Conservation (phyloP, 805 yeast species). For the Zygosaccharomyces lentus region DNA sequence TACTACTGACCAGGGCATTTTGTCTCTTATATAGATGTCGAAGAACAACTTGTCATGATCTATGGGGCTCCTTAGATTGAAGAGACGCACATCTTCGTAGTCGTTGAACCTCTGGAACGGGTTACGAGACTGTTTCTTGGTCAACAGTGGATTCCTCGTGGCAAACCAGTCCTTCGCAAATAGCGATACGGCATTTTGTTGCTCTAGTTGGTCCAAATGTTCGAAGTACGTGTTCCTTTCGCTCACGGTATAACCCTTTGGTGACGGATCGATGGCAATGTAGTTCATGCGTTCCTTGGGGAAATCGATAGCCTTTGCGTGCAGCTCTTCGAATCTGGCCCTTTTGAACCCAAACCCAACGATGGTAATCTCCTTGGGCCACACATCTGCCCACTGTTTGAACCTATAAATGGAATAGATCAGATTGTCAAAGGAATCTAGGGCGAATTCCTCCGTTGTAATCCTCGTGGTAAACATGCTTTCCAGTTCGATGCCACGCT, state of each 20-base stretch:
- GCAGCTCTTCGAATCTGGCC: slow-evolving; percentile 51
- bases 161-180: slow-evolving; percentile 61
- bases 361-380: slow-evolving; percentile 52
- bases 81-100: slow-evolving; percentile 27
- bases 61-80: slow-evolving; percentile 10
- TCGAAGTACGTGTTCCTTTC: slow-evolving; percentile 40
- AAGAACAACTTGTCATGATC: slow-evolving; percentile 20
- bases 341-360: slow-evolving; percentile 75
- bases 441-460: slow-evolving; percentile 62
- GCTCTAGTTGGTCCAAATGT: slow-evolving; percentile 47
- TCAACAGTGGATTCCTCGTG: slow-evolving; percentile 38
- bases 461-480: slow-evolving; percentile 30
- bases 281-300: slow-evolving; percentile 41
- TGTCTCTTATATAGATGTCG: slow-evolving; percentile 19
- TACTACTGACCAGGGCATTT: slow-evolving; percentile 32
- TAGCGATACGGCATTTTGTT: slow-evolving; percentile 47
- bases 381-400: slow-evolving; percentile 41
- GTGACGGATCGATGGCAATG: slow-evolving; percentile 55
- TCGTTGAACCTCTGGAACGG: slow-evolving; percentile 47
- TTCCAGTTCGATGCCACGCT: slow-evolving; percentile 11
- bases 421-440: slow-evolving; percentile 78
- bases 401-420: slow-evolving; percentile 55
- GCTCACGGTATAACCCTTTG: slow-evolving; percentile 31
- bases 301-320: slow-evolving; percentile 48
- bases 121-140: slow-evolving; percentile 52